Evolutionary conservation across 768 basidiomycete genomes (phyloP).

Genomic region (Cubamyces sp.): DNA sequence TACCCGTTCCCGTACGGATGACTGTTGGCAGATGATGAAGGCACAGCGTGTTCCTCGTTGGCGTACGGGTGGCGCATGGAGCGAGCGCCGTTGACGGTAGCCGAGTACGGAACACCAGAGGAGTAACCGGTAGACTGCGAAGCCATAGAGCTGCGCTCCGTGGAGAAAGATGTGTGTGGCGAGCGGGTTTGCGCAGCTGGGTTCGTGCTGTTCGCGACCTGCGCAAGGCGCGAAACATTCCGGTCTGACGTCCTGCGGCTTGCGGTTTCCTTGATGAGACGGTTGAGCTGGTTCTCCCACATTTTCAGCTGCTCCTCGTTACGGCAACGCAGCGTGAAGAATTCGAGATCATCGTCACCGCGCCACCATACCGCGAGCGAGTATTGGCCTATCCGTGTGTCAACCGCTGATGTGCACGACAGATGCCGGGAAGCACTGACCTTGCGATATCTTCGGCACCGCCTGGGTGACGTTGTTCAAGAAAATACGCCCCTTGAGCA

Average conservation of each 20-base stretch:
- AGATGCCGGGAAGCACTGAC: conserved; percentile 47
- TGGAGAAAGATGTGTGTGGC: conserved; percentile 28
- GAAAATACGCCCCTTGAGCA: conserved; percentile 96
- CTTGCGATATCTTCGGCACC: conserved; percentile 60
- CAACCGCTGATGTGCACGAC: conserved; percentile 8
- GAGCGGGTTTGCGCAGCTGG: conserved; percentile 42
- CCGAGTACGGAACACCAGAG: conserved; percentile 27
- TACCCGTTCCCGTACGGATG: conserved; percentile 33
- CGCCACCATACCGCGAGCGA: conserved; percentile 94
- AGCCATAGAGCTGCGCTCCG: conserved; percentile 30
- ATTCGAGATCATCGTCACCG: conserved; percentile 91
- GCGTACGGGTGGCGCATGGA: conserved; percentile 33
- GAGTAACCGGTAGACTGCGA: conserved; percentile 30
- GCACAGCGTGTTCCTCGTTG: conserved; percentile 27
- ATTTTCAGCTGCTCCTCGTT: conserved; percentile 90
- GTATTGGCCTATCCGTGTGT: conserved; percentile 52
- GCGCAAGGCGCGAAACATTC: conserved; percentile 54
- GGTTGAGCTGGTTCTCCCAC: conserved; percentile 91
- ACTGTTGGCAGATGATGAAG: conserved; percentile 16
- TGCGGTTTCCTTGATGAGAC: conserved; percentile 81
- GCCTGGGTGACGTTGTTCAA: conserved; percentile 93
- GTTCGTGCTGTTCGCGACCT: conserved; percentile 50
- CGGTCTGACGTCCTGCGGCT: conserved; percentile 71
- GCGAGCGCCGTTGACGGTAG: conserved; percentile 23
- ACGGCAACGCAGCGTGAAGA: conserved; percentile 91